Evolutionary conservation across 169 alveolate species (phyloP), one percentile per base, ranked within the genome.

Genomic region (Plasmodium relictum): DNA sequence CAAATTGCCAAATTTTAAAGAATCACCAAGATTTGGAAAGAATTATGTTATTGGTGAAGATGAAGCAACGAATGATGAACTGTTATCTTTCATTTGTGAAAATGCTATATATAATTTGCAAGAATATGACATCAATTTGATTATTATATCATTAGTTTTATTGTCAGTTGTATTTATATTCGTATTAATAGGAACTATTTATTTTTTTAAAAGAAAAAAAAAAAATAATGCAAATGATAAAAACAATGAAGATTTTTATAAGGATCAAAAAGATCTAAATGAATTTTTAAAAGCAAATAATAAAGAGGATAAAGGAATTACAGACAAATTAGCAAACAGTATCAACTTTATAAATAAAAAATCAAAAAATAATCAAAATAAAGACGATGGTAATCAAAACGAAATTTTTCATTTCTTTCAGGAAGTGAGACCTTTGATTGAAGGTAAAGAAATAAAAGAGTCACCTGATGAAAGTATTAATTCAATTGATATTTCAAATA

Each of bases 61-160:
- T 78, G 89, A 78, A 31, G 74, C 78, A 20, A 48, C 22, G 2
- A 9, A 78, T 78, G 89, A 78, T 78, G 89, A 78, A 31, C 26
- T 78, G n/a, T 44, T 78, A 9, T 78, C 89, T 22, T 78, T 63
- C 6, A 78, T 78, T 10, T 78, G 89, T 65, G 89, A 78, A 63
- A 78, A 78, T 41, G 76, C 89, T 2, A 45, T 78, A 63, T 78
- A 63, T 56, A 78, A 78, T 50, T 78, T 78, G 48, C 65, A 78
- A 18, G 89, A 78, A 68, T 18, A 22, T 39, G 48, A 50, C 37
- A 14, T 31, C 37, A 63, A 37, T 42, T 54, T 78, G 4, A 44
- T 78, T 9, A 12, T 78, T 16, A 58, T 65, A 9, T 69, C 63
- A 26, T 26, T 78, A 12, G 16, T 54, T 54, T 18, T 54, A 3